Evolutionary conservation across 345 rosid genomes (phyloP).

Genomic region (Eucalyptus melliodora): DNA sequence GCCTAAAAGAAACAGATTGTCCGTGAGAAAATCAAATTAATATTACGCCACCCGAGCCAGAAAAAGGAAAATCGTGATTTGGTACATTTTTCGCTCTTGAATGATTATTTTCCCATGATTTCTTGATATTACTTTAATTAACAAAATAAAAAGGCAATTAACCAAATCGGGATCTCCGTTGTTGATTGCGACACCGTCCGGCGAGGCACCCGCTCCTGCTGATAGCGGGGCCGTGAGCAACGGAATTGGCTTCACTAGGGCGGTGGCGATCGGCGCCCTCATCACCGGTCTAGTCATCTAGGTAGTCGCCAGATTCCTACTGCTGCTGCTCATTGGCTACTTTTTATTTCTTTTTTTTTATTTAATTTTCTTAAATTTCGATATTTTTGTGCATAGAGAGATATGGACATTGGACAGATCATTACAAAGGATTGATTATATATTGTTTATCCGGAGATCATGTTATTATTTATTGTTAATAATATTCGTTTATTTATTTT

Average conservation of each 20-base stretch:
- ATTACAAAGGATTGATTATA: background rate
- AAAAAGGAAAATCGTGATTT: no score
- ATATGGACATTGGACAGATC: background rate
- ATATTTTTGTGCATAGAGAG: background rate
- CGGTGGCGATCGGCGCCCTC: background rate
- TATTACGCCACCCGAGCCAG: accelerated
- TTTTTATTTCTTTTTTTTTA: background rate
- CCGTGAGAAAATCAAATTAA: accelerated
- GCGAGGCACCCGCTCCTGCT: background rate
- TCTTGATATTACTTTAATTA: background rate
- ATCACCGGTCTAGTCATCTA: constrained; percentile 1
- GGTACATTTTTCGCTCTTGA: background rate
- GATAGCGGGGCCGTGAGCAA: no score
- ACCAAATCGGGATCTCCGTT: background rate
- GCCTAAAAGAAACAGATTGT: background rate
- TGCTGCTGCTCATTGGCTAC: background rate
- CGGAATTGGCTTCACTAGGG: no score
- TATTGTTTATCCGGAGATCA: background rate
- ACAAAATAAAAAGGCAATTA: no score
- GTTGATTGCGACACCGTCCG: no score
- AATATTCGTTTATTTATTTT: no score
- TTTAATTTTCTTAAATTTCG: no score
- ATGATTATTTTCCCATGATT: background rate
- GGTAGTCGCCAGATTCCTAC: background rate
- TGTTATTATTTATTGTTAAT: background rate